Conservation (phyloP, 805 yeast species). For the Barnettozyma pratensis region DNA sequence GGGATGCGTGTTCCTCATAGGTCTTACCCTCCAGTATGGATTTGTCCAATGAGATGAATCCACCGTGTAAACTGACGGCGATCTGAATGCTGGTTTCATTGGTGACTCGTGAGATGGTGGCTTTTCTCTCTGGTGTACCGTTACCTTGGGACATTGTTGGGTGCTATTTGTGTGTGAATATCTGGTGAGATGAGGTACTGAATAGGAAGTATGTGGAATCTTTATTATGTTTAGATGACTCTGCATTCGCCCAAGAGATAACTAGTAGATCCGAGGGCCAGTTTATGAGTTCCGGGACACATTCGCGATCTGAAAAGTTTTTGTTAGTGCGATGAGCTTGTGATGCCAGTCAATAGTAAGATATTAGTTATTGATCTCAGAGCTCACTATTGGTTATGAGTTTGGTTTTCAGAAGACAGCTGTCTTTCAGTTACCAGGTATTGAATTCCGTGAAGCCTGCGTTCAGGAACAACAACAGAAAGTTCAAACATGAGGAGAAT, state of each 20-base stretch:
- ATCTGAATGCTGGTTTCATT: slow-evolving; percentile 93
- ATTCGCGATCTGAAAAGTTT: not conserved
- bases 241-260: no score
- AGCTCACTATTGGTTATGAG: slow-evolving; percentile 1
- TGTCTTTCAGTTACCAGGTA: not conserved
- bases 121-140: slow-evolving; percentile 24
- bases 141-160: not conserved
- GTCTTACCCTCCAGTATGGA: slow-evolving; percentile 44
- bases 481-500: slow-evolving; percentile 2
- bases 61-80: slow-evolving; percentile 81
- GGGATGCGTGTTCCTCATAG: slow-evolving; percentile 55
- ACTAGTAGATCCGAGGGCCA: no score
- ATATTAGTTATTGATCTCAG: not conserved
- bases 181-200: no score
- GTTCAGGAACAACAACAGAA: slow-evolving; percentile 3
- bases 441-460: slow-evolving; percentile 15
- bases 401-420: slow-evolving; percentile 3
- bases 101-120: slow-evolving; percentile 52
- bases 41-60: slow-evolving; percentile 56
- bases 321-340: not conserved
- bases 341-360: not conserved
- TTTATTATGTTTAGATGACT: no score
- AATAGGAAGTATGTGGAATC: no score
- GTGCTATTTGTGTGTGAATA: not conserved
- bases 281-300: no score